Conservation (phyloP, 2,329 filamentous ascomycete genomes). For the Hirsutella thompsonii region DNA sequence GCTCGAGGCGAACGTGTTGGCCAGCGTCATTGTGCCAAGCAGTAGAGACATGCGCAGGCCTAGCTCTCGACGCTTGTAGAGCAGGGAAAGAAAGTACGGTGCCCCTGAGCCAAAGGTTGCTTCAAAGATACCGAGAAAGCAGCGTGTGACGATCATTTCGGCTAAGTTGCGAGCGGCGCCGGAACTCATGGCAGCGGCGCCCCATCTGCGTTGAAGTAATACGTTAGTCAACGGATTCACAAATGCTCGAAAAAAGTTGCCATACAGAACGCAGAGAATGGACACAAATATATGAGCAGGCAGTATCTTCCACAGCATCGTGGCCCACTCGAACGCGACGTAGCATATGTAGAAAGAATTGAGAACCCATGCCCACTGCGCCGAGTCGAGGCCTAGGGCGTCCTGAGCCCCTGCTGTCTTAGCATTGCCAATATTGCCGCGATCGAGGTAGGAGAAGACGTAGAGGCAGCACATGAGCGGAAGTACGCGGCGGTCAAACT, state of each 20-base stretch:
- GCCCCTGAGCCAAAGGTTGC: slow-evolving; percentile 13
- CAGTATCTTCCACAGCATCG: slow-evolving; percentile 11
- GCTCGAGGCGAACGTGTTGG: slow-evolving; percentile 19
- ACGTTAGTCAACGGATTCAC: too few species aligned
- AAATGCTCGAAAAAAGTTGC: too few species aligned
- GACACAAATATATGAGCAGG: slow-evolving; percentile 11
- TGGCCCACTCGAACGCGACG: slow-evolving; percentile 11
- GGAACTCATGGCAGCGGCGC: slow-evolving; percentile 8
- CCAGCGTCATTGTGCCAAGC: slow-evolving; percentile 15
- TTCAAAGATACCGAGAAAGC: slow-evolving; percentile 16
- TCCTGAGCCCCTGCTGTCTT: slow-evolving; percentile 11
- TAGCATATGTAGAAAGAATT: slow-evolving; percentile 14
- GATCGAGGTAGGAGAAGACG: slow-evolving; percentile 4
- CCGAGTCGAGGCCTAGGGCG: slow-evolving; percentile 7
- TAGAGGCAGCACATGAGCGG: slow-evolving; percentile 4
- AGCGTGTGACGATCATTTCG: slow-evolving; percentile 10
- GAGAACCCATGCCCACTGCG: slow-evolving; percentile 13
- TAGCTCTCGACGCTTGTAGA: slow-evolving; percentile 19
- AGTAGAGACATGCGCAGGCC: slow-evolving; percentile 15
- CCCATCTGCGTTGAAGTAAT: neutral
- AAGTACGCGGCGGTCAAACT: slow-evolving; percentile 2
- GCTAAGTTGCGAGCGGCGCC: slow-evolving; percentile 9
- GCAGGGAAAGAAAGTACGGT: slow-evolving; percentile 18
- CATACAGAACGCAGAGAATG: slow-evolving; percentile 10
- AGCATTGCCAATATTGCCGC: slow-evolving; percentile 10